Base-by-base conservation (phyloP, 306 rosid genomes). In the Spatholobus suberectus region DNA sequence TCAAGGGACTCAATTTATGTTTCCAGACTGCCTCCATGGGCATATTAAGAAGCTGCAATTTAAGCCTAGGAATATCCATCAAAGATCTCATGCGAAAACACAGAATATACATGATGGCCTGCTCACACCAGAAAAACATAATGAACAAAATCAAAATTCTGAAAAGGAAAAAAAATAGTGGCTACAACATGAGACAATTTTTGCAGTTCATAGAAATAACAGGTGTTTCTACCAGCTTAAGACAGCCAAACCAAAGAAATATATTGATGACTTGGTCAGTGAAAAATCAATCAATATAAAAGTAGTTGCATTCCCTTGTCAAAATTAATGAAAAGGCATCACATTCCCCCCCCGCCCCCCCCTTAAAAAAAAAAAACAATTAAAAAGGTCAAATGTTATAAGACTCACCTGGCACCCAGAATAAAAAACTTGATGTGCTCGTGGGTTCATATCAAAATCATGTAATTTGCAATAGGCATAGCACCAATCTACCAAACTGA, bases 331-430 rank as follows among this genome's bases (percentile, higher is more conserved):
- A 69, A 23, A 74, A 27, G 41, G 2, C 47, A 20, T 5, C 17
- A 66, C 4, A 26, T 47, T 51, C 18, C 23, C 66, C 32, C 21
- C 5, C 51, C 8, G 18, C n/a, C n/a, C n/a, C n/a, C n/a, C n/a
- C n/a, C n/a, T n/a, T n/a, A n/a, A n/a, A n/a, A n/a, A n/a, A n/a
- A n/a, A 32, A 15, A 20, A n/a, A n/a, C 17, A 81, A 57, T 3
- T 21, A n/a, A 43, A 34, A 38, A 44, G 67, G 41, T n/a, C 75
- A 61, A 70, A 32, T 37, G 55, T 34, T 15, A 63, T 20, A 2
- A 55, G 37, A 81, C 49, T 57, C 85, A 92, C 99, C 98, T 96
- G 99, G 86, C 98, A 96, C 17, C 87, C 94, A 71, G 98, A 91
- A 84, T 94, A 94, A 81, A 90, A 96, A 61, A 90, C 84, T 87